These are phyloP conservation scores for Venturia aucupariae DNA, from an alignment of 2,329 filamentous ascomycete species.

Conservation along the genomic window DNA sequence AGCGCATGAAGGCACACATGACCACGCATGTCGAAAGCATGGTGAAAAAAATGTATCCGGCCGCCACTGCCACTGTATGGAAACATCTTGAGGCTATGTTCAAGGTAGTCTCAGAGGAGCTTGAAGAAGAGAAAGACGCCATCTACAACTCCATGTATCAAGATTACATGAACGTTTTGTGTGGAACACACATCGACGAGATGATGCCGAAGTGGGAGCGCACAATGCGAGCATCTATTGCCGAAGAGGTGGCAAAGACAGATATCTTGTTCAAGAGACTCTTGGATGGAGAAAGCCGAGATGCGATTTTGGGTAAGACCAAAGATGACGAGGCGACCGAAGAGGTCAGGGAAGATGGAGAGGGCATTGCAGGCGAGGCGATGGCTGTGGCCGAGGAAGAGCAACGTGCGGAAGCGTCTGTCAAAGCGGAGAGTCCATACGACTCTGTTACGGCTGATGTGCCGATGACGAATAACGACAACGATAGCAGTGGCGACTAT, in stretches of 20 bases:
- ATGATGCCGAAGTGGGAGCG: conserved; percentile 14
- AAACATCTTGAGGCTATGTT: conserved; percentile 34
- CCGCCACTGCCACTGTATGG: conserved; percentile 35
- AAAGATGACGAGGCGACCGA: neutral
- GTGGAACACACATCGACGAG: conserved; percentile 16
- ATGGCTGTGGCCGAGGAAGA: neutral
- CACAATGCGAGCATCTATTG: neutral
- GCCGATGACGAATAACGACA: neutral
- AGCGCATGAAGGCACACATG: conserved; percentile 47
- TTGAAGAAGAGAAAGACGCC: conserved; percentile 37
- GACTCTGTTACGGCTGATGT: neutral
- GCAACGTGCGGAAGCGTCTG: neutral
- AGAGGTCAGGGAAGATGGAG: neutral
- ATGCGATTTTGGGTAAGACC: neutral
- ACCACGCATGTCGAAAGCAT: conserved; percentile 31
- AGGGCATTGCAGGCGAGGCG: neutral
- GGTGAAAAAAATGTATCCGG: conserved; percentile 41
- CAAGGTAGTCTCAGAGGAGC: conserved; percentile 32
- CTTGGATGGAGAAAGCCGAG: neutral
- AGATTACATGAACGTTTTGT: conserved; percentile 31
- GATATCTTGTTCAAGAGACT: neutral
- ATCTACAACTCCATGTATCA: conserved; percentile 28
- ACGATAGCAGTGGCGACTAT: neutral
- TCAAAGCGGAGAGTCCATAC: neutral
- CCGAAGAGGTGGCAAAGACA: neutral